Base-by-base conservation (phyloP, 2,329 filamentous ascomycete species). In the Venturia asperata region DNA sequence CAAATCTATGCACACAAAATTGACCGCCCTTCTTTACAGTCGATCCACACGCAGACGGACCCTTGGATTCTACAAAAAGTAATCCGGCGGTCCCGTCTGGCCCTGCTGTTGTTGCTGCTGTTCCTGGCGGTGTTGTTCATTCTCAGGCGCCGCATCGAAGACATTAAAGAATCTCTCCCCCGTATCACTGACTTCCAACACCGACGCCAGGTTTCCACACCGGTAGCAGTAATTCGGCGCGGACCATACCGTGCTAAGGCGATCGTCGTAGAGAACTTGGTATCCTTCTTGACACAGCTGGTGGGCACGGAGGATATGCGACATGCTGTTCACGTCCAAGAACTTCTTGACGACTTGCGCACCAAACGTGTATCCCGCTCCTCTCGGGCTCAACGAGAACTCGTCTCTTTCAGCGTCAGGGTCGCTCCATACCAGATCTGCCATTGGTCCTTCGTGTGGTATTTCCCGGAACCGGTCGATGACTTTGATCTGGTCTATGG, bases 401-500 rank as follows among this genome's bases (percentile, higher is more conserved):
- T 99, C 94, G 77, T 99, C 94, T 66, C 92, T 85, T 71, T 99
- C 94, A n/a, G 91, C 89, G 74, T 99, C 94, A 0, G 94, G 94
- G 75, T 99, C 94, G 24, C 92, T 96, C 94, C 94, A 99, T 41
- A 99, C 94, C 5, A 99, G 81, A 76, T 99, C 94, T n/a, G 94
- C 94, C 94, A 99, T 99, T 42, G 94, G 94, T 0, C 94, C 94
- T 78, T 99, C 94, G 78, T 99, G 94, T 5, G 94, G 94, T 67
- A 99, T 99, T 75, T 99, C 94, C 70, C 94, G 88, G 81, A 97
- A 99, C 58, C 94, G 91, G 78, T 99, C 94, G 75, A 99, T 97
- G 76, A 99, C 96, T 77, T 99, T 97, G 79, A 99, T 97, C 78
- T 99, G 94, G 76, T 99, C 94, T 74, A 99, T 97, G 56, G 91